Evolutionary conservation across 2,329 filamentous ascomycete species (phyloP), one percentile per base, ranked within the genome.

Genomic region (Ophiocordyceps camponoti-saundersi): DNA sequence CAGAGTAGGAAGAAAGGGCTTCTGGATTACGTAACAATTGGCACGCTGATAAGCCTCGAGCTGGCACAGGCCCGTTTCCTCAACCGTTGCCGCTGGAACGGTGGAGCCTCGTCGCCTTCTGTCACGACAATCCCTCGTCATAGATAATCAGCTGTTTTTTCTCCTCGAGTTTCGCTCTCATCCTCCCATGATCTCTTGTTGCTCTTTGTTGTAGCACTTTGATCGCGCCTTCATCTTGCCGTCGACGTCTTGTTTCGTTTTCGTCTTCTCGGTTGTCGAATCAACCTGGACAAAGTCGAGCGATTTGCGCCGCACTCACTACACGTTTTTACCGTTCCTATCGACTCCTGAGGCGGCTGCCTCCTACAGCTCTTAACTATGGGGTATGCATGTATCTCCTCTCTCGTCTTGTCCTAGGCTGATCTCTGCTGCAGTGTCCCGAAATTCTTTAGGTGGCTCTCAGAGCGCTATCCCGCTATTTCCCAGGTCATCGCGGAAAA

Each of bases 371-470:
- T n/a, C 3, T 42, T 26, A 48, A 49, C 49, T 48, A 63, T 63
- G 61, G 59, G 60, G 61, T 60, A 47, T 21, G 55, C 11, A 52
- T 21, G 26, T 46, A n/a, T n/a, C 15, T 29, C 11, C 45, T 40
- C 13, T 3, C 29, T 40, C 44, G 23, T 40, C 10, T 10, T 42
- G 11, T 20, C 40, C 45, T 45, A 34, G 16, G 48, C 42, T 52
- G 36, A 50, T 45, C 45, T 32, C 44, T 22, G 23, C 48, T 48
- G 46, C 51, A 76, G 76, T 73, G 75, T 79, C 53, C 84, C 84
- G 61, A 95, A 95, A 63, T 95, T 95, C 72, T 95, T 95, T 71
- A 78, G 92, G 77, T 98, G 93, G 92, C 84, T 98, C 74, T 95
- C 89, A 50, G 93, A 98, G 77, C 83, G 93, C 57, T 98, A 98